Percentiles rank a stretch among this genome's conserved stretches.
These are phyloP conservation scores for Striga asiatica DNA, from an alignment of 257 asterid species.

Conservation along the genomic window DNA sequence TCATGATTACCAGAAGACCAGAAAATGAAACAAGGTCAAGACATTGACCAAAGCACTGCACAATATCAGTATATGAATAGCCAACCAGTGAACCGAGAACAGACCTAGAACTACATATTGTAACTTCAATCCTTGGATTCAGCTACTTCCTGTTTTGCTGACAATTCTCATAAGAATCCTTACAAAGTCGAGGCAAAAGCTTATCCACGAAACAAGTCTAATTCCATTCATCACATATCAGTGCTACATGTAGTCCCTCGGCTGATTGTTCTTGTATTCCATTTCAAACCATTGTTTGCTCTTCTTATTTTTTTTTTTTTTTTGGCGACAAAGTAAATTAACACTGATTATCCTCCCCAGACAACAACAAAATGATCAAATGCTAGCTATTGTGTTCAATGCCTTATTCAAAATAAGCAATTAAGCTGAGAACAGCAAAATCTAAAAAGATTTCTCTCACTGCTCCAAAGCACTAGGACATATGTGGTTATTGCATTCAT, in stretches of 20 bases:
- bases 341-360: neutral
- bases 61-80: neutral
- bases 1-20: constrained; percentile 5
- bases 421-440: neutral
- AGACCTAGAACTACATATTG: neutral
- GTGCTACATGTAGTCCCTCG: neutral
- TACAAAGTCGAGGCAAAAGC: constrained; percentile 1
- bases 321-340: neutral
- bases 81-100: neutral
- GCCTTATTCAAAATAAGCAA: constrained; percentile 3
- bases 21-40: constrained; percentile 8
- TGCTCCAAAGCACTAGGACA: constrained; percentile 3
- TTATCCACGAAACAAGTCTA: neutral
- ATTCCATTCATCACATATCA: neutral
- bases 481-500: neutral
- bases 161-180: constrained; percentile 1
- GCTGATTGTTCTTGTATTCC: no score
- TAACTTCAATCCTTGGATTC: neutral
- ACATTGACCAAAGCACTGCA: constrained; percentile 4
- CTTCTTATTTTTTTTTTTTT: no score
- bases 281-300: no score
- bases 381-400: constrained; percentile 2
- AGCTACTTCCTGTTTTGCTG: neutral
- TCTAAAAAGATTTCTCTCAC: neutral
- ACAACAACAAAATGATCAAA: constrained; percentile 6